Base-by-base conservation (phyloP, 345 rosid genomes). In the Hibiscus trionum region DNA sequence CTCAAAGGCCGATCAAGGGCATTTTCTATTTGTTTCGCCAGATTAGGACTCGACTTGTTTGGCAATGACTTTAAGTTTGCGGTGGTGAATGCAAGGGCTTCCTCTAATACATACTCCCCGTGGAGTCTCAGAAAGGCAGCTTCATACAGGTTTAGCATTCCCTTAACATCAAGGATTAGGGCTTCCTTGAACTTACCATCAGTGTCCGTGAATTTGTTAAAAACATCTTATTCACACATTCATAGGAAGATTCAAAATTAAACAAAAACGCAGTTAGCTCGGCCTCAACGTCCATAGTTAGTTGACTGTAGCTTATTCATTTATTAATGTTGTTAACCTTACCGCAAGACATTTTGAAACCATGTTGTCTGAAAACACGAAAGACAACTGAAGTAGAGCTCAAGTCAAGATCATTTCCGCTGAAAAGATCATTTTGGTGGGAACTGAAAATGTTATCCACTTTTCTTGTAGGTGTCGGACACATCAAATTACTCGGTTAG, bases 121-220 rank as follows among this genome's bases (percentile, higher is more conserved):
- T 61, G 66, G n/a, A 61, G 7, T 61, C 66, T 16, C 5, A 61
- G 66, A 61, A 33, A 0, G 12, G 46, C 26, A 16, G 66, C 66
- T 62, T 62, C 66, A n/a, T 62, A 62, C 14, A 62, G 26, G 26
- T 7, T 62, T 35, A 62, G 47, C 47, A 62, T 62, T 35, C 66
- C 66, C 47, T 14, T 35, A 35, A n/a, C 47, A n/a, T 62, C 66
- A 3, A 35, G 14, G 1, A 16, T 9, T 4, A 62, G 24, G 24
- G 14, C 1, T 62, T 62, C 66, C 9, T 62, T 33, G 6, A 35
- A 4, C 46, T 62, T 35, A 3, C 66, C 47, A 35, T 33, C 21
- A n/a, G 1, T 8, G 15, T 35, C 66, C 12, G 15, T 61, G 46
- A 61, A 58, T 26, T 58, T 58, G 31, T 58, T 11, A 4, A 58